Base-by-base conservation (phyloP, 306 rosid species). In the Medicago lupulina region DNA sequence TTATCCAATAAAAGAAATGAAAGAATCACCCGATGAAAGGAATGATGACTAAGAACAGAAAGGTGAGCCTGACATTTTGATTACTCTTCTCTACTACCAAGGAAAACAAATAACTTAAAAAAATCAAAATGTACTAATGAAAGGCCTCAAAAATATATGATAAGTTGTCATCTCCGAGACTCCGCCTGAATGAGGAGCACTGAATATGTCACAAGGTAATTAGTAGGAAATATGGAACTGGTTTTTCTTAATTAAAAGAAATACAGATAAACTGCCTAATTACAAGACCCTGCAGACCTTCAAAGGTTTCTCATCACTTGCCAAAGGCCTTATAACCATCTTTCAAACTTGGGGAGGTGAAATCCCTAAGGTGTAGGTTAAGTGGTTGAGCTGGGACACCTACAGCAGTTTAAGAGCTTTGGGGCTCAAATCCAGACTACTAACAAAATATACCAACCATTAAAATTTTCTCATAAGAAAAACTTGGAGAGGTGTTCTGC, bases 1-100 rank as follows among this genome's bases (percentile, higher is more conserved):
- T 8, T 65, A 6, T 11, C 12, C 8, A 11, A 43, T 18, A 41
- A 50, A 39, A 61, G 4, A 75, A 62, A 63, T 23, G 40, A 43
- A 55, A 54, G 65, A 75, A 71, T 63, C 44, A 15, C 41, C 50
- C 16, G 36, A 81, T 21, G 9, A 23, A 34, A 74, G 51, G 31
- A 39, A 46, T 16, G 71, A 23, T n/a, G 67, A 38, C 60, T 21
- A 53, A 15, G 21, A 7, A 18, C 31, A 71, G 53, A 80, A 34
- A 41, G 61, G 62, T 47, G 46, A 55, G 18, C 9, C 6, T 15
- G 47, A 71, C 28, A 46, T 25, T 77, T 77, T 72, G n/a, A 17
- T 76, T 18, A 12, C 17, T 54, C 53, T 36, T 55, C 11, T 66
- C 31, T 23, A 8, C 18, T n/a, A 39, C 67, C 47, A 38, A 13